phyloP scores from a whole-genome alignment of 208 protist species.

The Herpetomonas samuelpessoai region DNA sequence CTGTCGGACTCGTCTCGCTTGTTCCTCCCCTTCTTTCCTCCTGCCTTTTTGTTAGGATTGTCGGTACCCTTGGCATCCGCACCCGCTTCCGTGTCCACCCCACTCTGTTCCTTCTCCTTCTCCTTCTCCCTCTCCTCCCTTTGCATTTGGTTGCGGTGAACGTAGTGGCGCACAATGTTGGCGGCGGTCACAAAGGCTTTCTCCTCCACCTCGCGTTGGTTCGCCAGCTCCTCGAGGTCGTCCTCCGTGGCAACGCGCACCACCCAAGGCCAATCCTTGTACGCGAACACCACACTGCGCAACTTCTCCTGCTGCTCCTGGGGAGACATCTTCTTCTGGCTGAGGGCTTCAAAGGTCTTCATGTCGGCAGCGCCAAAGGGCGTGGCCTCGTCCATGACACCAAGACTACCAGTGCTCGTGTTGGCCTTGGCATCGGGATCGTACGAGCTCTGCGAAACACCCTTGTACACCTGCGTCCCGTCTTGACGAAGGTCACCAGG shows the following conservation, averaged over 20 bases:
- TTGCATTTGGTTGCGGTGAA: slow-evolving; percentile 29
- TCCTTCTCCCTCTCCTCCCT: slow-evolving; percentile 16
- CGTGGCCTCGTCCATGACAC: neutral
- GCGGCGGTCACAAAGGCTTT: slow-evolving; percentile 22
- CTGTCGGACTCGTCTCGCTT: neutral
- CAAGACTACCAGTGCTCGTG: neutral
- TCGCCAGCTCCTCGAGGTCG: slow-evolving; percentile 13
- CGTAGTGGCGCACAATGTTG: slow-evolving; percentile 36
- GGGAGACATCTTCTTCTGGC: slow-evolving; percentile 10
- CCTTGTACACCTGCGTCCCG: neutral
- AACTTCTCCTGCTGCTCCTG: slow-evolving; percentile 18
- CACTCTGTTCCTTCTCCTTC: neutral
- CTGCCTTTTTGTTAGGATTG: neutral
- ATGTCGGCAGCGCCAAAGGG: neutral
- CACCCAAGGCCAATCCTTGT: slow-evolving; percentile 39
- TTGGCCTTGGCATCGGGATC: neutral
- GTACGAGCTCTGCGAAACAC: neutral
- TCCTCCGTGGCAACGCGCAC: slow-evolving; percentile 26
- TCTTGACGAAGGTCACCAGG: neutral
- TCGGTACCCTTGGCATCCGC: neutral
- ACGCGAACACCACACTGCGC: slow-evolving; percentile 17
- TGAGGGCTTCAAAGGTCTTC: neutral
- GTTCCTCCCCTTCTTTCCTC: neutral
- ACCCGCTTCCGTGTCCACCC: neutral
- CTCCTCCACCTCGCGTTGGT: slow-evolving; percentile 8